phyloP scores from a whole-genome alignment of 2,329 filamentous ascomycete species.

The Thelonectria olida region DNA sequence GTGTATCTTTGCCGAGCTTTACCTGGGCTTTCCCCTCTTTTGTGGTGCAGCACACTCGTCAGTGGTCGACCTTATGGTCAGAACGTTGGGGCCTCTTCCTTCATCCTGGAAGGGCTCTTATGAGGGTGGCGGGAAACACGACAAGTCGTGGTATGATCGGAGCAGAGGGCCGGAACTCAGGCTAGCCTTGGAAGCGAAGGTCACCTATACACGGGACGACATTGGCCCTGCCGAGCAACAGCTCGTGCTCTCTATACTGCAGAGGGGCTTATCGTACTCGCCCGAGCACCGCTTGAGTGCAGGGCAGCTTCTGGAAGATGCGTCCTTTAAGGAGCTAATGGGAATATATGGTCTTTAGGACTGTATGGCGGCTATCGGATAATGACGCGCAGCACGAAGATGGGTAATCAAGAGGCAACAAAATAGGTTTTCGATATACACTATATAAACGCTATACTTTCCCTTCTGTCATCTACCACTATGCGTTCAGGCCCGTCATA shows the following conservation, averaged over 20 bases:
- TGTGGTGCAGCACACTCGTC: not conserved
- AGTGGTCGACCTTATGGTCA: slow-evolving; percentile 3
- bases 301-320: slow-evolving; percentile 12
- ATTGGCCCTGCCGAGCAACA: not conserved
- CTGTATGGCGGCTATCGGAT: too few relatives aligned
- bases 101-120: slow-evolving; percentile 19
- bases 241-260: slow-evolving; percentile 3
- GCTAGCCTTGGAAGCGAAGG: slow-evolving; percentile 9
- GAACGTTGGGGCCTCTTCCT: slow-evolving; percentile 20
- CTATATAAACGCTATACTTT: too few relatives aligned
- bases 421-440: too few relatives aligned
- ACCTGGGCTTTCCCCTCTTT: slow-evolving; percentile 11
- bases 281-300: slow-evolving; percentile 16
- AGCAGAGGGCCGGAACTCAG: not conserved
- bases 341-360: not conserved
- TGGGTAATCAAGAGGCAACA: too few relatives aligned
- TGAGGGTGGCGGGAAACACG: not conserved
- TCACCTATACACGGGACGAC: not conserved
- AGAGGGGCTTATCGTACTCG: slow-evolving; percentile 5
- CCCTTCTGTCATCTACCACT: too few relatives aligned
- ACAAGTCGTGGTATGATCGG: slow-evolving; percentile 21
- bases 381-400: too few relatives aligned
- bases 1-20: slow-evolving; percentile 23
- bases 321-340: slow-evolving; percentile 11
- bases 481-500: too few relatives aligned